Percentiles rank a stretch among this genome's conserved stretches.
These are phyloP conservation scores for Macrocybe sp. DNA, from an alignment of 1,284 basidiomycete species.

Conservation along the genomic window DNA sequence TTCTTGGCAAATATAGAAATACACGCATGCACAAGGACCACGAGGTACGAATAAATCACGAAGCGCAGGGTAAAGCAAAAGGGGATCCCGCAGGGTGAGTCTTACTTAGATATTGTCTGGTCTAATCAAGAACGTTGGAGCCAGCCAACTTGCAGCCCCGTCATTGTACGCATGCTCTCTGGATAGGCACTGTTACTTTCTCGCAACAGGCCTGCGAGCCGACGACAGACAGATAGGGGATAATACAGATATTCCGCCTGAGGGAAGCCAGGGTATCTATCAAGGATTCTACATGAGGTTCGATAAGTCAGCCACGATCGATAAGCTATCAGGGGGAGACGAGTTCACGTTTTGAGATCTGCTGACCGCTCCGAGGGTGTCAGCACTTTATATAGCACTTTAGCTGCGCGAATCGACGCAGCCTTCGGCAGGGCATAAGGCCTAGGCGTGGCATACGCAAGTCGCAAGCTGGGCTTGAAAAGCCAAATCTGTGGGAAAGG, in stretches of 20 bases:
- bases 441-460: conserved; percentile 62
- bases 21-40: too few relatives aligned
- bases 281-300: conserved; percentile 40
- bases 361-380: conserved; percentile 44
- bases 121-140: conserved; percentile 32
- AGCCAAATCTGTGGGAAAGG: conserved; percentile 65
- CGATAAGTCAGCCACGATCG: conserved; percentile 7
- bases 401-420: conserved; percentile 62
- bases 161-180: conserved; percentile 67
- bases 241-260: conserved; percentile 81
- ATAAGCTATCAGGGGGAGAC: neutral
- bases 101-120: neutral
- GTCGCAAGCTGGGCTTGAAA: conserved; percentile 80
- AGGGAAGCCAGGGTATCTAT: conserved; percentile 72
- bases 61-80: too few relatives aligned
- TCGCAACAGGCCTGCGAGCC: conserved; percentile 58
- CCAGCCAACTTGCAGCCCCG: conserved; percentile 77
- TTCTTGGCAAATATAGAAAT: too few relatives aligned
- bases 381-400: conserved; percentile 72
- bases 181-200: conserved; percentile 76
- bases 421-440: conserved; percentile 56
- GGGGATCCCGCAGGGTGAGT: too few relatives aligned
- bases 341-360: conserved; percentile 52
- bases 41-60: too few relatives aligned
- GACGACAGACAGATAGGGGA: conserved; percentile 66